Conservation (phyloP, 805 yeast genomes). For the Sugiyamaella lignohabitans region DNA sequence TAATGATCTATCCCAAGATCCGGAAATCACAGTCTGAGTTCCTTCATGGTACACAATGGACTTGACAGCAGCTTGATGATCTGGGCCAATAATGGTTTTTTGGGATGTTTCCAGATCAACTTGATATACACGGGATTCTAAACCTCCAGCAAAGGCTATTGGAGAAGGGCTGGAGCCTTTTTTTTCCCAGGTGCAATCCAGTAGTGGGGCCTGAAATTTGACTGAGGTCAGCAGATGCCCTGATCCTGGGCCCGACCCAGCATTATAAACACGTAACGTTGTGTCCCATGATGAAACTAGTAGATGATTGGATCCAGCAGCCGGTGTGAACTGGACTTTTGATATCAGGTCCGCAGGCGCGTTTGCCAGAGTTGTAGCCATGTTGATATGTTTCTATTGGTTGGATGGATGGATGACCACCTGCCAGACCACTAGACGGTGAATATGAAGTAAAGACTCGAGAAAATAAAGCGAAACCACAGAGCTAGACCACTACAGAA, state of each 20-base stretch:
- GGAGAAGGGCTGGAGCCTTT: conserved; percentile 5
- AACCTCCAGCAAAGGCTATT: conserved; percentile 41
- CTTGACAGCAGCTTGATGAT: conserved; percentile 40
- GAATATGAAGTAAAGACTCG: no score
- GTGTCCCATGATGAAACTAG: conserved; percentile 57
- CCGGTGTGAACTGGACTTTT: conserved; percentile 35
- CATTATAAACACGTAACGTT: conserved; percentile 39
- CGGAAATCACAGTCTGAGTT: conserved; percentile 40
- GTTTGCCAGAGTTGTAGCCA: conserved; percentile 12
- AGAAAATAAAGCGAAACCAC: no score
- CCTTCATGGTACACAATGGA: conserved; percentile 27
- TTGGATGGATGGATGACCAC: no score
- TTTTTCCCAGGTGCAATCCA: conserved; percentile 28
- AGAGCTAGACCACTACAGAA: no score
- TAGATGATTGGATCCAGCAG: conserved; percentile 33
- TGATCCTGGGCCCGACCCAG: conserved; percentile 22
- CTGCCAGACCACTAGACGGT: no score
- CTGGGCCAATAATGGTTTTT: conserved; percentile 23
- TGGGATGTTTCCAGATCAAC: conserved; percentile 45
- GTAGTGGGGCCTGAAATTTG: conserved; percentile 30
- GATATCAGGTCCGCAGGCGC: conserved; percentile 40
- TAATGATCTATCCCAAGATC: conserved; percentile 57
- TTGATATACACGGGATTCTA: conserved; percentile 49
- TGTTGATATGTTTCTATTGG: no score
- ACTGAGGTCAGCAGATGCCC: conserved; percentile 15